Conservation (phyloP, 2,329 filamentous ascomycete genomes). For the Pseudogymnoascus verrucosus region DNA sequence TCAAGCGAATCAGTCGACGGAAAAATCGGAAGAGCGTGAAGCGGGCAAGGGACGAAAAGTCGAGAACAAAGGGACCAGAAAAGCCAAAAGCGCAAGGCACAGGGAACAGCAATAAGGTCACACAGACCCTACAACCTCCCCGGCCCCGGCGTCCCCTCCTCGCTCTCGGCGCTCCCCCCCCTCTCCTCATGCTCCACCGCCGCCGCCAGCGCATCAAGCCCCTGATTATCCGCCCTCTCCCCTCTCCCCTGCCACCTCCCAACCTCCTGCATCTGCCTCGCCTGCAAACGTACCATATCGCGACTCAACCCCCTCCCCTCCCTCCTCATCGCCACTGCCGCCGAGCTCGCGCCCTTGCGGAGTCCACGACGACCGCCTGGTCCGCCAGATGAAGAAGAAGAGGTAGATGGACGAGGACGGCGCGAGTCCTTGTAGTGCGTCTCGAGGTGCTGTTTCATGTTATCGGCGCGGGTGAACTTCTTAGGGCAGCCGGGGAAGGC, state of each 20-base stretch:
- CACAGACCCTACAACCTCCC: not conserved
- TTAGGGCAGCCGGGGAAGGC: slow-evolving; percentile 62
- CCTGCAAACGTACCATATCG: not conserved
- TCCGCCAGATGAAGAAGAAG: not conserved
- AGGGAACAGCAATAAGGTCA: not conserved
- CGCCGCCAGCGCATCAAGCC: not conserved
- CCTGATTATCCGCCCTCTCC: not conserved
- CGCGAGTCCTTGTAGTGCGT: slow-evolving; percentile 60
- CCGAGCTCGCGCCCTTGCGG: not conserved
- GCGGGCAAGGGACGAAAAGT: not conserved
- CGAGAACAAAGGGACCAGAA: not conserved
- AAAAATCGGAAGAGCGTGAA: no score
- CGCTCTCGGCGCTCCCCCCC: not conserved
- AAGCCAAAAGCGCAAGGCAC: not conserved
- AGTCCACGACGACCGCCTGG: not conserved
- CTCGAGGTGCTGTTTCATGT: slow-evolving; percentile 79
- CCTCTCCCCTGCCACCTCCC: not conserved
- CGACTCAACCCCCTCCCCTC: not conserved
- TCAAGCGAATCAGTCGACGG: not conserved
- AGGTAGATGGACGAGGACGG: slow-evolving; percentile 12
- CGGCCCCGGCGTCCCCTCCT: not conserved
- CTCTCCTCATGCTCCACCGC: not conserved
- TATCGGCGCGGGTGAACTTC: slow-evolving; percentile 74
- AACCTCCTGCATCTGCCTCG: not conserved
- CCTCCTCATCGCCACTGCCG: not conserved